phyloP scores from a whole-genome alignment of 148 eudicot species.

The Euryodendron excelsum region DNA sequence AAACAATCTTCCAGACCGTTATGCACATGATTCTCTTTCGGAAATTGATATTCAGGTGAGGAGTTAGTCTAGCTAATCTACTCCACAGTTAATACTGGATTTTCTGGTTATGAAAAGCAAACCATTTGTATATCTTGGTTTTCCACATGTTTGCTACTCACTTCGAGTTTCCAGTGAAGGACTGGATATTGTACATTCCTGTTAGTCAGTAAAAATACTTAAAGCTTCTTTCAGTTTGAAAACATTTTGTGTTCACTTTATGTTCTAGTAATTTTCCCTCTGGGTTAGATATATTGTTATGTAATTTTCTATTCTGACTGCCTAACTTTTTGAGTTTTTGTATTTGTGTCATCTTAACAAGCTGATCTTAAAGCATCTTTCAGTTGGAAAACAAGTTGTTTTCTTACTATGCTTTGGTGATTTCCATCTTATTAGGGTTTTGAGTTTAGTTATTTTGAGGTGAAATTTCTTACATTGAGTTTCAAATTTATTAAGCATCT shows the following conservation, averaged over 20 bases:
- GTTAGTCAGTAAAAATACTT: neutral
- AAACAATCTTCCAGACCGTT: conserved; percentile 57
- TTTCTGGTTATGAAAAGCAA: conserved; percentile 6
- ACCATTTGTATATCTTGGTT: neutral
- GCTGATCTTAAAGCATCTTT: too few relatives aligned
- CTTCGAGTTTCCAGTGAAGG: neutral
- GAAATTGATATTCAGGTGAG: conserved; percentile 80
- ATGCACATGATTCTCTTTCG: conserved; percentile 67
- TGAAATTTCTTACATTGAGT: too few relatives aligned
- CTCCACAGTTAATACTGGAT: neutral
- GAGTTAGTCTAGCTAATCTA: neutral
- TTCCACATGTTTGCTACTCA: neutral
- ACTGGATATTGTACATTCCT: neutral
- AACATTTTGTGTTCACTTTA: neutral
- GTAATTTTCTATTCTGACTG: neutral
- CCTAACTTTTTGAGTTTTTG: neutral
- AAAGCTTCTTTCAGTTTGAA: neutral
- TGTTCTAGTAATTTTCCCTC: neutral
- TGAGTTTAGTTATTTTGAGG: neutral
- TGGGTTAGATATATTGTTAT: neutral
- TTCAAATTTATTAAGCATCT: too few relatives aligned
- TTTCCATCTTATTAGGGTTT: neutral
- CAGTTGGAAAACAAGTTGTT: neutral
- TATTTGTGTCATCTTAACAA: neutral
- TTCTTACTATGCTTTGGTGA: neutral